These are phyloP conservation scores for Sonneratia alba DNA, from an alignment of 345 rosid species.

Conservation along the genomic window DNA sequence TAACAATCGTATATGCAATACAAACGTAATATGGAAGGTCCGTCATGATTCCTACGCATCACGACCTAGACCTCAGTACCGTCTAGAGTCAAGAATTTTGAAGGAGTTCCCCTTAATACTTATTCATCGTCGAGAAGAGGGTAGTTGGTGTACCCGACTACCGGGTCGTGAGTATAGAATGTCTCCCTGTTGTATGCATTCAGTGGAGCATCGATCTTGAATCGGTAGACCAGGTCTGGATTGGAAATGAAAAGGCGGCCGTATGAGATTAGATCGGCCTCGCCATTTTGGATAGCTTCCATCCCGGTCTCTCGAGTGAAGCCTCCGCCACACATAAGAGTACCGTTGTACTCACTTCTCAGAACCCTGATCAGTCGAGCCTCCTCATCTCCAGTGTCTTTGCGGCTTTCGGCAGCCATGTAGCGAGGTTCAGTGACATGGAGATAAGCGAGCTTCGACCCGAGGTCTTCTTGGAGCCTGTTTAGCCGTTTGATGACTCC, in stretches of 20 bases:
- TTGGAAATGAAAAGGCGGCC: conserved; percentile 80
- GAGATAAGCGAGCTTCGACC: conserved; percentile 54
- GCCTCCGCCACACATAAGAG: conserved; percentile 72
- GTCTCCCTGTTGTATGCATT: conserved; percentile 55
- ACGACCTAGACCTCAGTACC: too few species aligned
- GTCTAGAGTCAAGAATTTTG: too few species aligned
- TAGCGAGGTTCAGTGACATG: conserved; percentile 80
- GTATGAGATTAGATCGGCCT: conserved; percentile 67
- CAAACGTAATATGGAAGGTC: too few species aligned
- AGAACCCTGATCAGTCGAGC: conserved; percentile 29
- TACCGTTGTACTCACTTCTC: conserved; percentile 51
- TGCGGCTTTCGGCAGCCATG: conserved; percentile 47
- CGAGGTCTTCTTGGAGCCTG: conserved; percentile 36
- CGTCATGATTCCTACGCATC: too few species aligned
- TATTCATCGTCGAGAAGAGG: conserved; percentile 10
- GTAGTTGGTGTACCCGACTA: conserved; percentile 73
- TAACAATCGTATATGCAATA: too few species aligned
- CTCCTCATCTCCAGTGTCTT: conserved; percentile 14
- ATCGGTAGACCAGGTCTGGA: conserved; percentile 64
- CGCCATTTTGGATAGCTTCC: conserved; percentile 52
- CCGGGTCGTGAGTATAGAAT: conserved; percentile 62
- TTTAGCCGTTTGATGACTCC: conserved; percentile 53
- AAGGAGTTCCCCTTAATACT: too few species aligned
- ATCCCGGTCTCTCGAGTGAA: conserved; percentile 58
- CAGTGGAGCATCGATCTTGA: conserved; percentile 43